Conservation (phyloP, 805 yeast genomes). For the Ogataea siamensis region DNA sequence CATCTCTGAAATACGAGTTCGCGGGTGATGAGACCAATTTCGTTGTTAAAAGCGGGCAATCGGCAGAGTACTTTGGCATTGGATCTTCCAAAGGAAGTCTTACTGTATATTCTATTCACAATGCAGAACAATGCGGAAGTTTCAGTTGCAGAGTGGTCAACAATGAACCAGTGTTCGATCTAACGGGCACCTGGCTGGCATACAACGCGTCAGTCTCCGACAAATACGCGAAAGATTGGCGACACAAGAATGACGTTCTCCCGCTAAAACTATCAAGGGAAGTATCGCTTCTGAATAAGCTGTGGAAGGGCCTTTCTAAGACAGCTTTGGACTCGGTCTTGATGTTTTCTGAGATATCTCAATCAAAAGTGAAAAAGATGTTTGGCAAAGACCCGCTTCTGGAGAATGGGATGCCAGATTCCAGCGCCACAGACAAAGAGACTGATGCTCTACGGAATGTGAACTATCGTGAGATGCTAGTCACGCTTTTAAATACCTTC, state of each 20-base stretch:
- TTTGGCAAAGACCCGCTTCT: conserved; percentile 23
- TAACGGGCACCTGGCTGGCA: conserved; percentile 49
- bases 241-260: conserved; percentile 32
- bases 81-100: conserved; percentile 21
- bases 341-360: conserved; percentile 46
- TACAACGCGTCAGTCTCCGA: conserved; percentile 44
- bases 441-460: conserved; percentile 17
- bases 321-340: conserved; percentile 45
- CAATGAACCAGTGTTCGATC: conserved; percentile 44
- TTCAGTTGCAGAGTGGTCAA: conserved; percentile 28
- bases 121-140: not conserved
- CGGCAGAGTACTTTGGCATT: conserved; percentile 18
- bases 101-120: conserved; percentile 8
- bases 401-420: conserved; percentile 2
- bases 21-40: conserved; percentile 8
- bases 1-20: conserved; percentile 5
- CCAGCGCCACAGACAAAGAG: conserved; percentile 14
- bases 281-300: conserved; percentile 46
- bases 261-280: conserved; percentile 47
- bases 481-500: conserved; percentile 30
- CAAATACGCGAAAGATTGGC: conserved; percentile 25
- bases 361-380: conserved; percentile 41
- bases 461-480: conserved; percentile 28
- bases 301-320: conserved; percentile 47
- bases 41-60: conserved; percentile 13